Percentiles rank a stretch among this genome's conserved stretches.
Evolutionary conservation across 192 early-diverging fungal species (phyloP).

Genomic region (Chytriomyces sp.): DNA sequence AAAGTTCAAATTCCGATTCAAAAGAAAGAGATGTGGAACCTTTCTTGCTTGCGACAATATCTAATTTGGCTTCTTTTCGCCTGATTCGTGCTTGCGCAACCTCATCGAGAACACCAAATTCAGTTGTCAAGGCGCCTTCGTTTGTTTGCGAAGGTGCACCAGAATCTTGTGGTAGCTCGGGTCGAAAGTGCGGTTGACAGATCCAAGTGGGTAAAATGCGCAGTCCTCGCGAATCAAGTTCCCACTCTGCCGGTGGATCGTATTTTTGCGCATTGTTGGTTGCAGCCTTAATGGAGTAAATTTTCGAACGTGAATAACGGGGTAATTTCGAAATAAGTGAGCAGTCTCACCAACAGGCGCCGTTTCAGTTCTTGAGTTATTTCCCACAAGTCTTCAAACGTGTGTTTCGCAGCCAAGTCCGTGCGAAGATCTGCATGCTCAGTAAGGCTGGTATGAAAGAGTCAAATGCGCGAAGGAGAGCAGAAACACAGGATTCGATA

Average conservation of each 20-base stretch:
- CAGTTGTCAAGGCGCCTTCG: neutral
- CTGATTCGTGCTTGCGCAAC: constrained; percentile 9
- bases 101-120: neutral
- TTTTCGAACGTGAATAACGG: constrained; percentile 5
- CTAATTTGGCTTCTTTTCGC: constrained; percentile 5
- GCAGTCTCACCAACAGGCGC: constrained; percentile 48
- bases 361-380: constrained; percentile 64
- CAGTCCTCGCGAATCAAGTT: constrained; percentile 60
- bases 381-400: constrained; percentile 63
- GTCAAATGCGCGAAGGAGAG: neutral
- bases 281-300: neutral
- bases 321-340: neutral
- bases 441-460: constrained; percentile 52
- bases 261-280: constrained; percentile 28
- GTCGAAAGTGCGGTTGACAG: constrained; percentile 71
- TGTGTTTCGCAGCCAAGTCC: constrained; percentile 64
- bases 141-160: neutral
- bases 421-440: constrained; percentile 82
- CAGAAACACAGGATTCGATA: constrained; percentile 36
- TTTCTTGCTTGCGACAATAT: constrained; percentile 4
- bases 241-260: constrained; percentile 39
- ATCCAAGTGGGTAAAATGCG: constrained; percentile 70
- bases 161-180: constrained; percentile 30
- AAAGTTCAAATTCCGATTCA: neutral
- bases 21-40: neutral